A percentile compares a stretch with the other conserved stretches of the same genome.
phyloP scores from a whole-genome alignment of 257 asterid genomes.

The Solanum piurae region DNA sequence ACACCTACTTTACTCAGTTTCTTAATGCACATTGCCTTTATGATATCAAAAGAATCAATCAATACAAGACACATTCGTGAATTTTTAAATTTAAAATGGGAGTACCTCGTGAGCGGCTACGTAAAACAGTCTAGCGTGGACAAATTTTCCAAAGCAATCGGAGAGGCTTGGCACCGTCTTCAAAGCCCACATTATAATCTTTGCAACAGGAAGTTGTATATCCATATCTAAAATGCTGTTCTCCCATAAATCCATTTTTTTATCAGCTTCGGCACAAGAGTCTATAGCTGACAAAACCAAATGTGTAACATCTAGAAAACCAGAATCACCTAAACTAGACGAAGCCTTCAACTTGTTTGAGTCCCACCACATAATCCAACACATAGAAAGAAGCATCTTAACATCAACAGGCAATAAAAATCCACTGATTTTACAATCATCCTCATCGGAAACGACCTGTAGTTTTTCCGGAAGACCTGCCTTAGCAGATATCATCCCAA shows the following conservation, averaged over 20 bases:
- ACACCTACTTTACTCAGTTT: neutral
- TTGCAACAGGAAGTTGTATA: conserved; percentile 50
- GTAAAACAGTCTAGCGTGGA: conserved; percentile 50
- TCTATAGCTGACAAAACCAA: conserved; percentile 58
- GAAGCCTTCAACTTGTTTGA: conserved; percentile 24
- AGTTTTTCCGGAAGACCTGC: conserved; percentile 56
- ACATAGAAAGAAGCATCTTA: conserved; percentile 45
- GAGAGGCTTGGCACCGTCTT: conserved; percentile 64
- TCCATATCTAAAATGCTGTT: conserved; percentile 26
- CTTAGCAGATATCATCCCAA: conserved; percentile 32
- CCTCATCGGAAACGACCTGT: conserved; percentile 52
- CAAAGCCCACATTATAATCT: conserved; percentile 66
- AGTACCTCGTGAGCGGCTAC: conserved; percentile 33
- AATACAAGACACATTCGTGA: neutral
- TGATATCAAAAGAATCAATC: neutral
- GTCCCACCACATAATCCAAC: conserved; percentile 73
- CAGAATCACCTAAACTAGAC: conserved; percentile 13
- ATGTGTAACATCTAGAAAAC: conserved; percentile 63
- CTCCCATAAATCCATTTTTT: conserved; percentile 45
- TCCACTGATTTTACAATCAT: conserved; percentile 57
- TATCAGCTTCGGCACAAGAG: conserved; percentile 37
- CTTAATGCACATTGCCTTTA: neutral
- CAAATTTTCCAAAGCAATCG: conserved; percentile 63
- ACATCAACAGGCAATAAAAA: conserved; percentile 34
- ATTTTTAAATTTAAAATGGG: neutral